A percentile compares a stretch with the other conserved stretches of the same genome.
Conservation (phyloP, 2,329 filamentous ascomycete genomes). For the Pyrenochaeta sp. region DNA sequence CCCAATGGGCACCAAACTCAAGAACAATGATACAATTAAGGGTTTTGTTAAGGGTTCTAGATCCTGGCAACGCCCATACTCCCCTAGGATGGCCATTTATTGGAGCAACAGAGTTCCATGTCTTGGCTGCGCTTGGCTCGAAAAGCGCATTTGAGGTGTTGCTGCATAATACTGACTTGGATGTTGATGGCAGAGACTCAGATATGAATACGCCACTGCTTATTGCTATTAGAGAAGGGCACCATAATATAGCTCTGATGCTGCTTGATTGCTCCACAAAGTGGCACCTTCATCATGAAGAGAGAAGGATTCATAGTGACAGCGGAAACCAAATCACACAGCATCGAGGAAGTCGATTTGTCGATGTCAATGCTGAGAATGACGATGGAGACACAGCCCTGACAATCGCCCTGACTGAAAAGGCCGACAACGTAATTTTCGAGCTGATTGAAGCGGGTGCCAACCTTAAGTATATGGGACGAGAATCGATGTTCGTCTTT, state of each 20-base stretch:
- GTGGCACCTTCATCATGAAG: neutral
- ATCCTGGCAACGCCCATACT: slow-evolving; percentile 10
- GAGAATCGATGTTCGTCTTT: slow-evolving; percentile 2
- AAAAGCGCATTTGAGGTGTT: slow-evolving; percentile 9
- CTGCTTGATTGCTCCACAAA: slow-evolving; percentile 1
- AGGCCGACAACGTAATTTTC: slow-evolving; percentile 2
- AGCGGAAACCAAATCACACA: neutral
- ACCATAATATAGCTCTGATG: slow-evolving; percentile 15
- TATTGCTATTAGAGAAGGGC: slow-evolving; percentile 13
- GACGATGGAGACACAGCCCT: slow-evolving; percentile 16
- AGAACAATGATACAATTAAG: slow-evolving; percentile 8
- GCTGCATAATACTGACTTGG: neutral
- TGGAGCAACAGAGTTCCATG: slow-evolving; percentile 13
- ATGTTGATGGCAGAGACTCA: slow-evolving; percentile 10
- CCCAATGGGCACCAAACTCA: slow-evolving; percentile 12
- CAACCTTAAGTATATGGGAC: slow-evolving; percentile 5
- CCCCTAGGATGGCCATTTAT: slow-evolving; percentile 18
- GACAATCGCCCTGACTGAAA: slow-evolving; percentile 7
- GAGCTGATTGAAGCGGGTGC: slow-evolving; percentile 9
- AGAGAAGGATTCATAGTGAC: neutral
- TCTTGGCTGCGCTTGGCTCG: slow-evolving; percentile 13
- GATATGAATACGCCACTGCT: slow-evolving; percentile 16
- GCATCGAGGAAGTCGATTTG: neutral
- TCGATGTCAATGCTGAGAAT: slow-evolving; percentile 11
- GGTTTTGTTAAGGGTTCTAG: slow-evolving; percentile 8